Evolutionary conservation across 1,284 basidiomycete genomes (phyloP), one percentile per base, ranked within the genome.

Genomic region (Pisolithus thermaeus): DNA sequence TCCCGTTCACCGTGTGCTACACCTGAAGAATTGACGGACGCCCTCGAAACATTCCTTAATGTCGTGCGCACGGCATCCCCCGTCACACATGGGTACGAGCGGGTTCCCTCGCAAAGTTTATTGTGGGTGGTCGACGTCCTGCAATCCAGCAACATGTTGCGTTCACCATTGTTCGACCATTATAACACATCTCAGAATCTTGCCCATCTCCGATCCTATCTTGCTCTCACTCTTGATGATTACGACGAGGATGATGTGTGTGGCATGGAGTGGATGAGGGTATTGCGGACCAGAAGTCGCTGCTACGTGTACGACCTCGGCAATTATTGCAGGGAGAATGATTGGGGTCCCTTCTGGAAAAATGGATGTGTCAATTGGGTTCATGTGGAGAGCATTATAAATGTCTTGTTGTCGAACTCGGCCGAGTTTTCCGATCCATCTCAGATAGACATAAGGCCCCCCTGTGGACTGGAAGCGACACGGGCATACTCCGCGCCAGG

Each of bases 271-370:
- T 63, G 59, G n/a, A 60, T 75, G 42, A 60, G 58, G 30, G 52
- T 57, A 14, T 65, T 73, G 37, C 77, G 79, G 30, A 73, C 73
- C 38, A 59, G 59, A 41, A 79, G 78, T 53, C 72, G 85, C 28
- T 73, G 72, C 53, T 79, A 71, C 57, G 78, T 83, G 1, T 87
- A 87, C 63, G 75, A 84, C 61, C 71, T 86, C 46, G 72, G 76
- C n/a, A 77, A 81, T 58, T 86, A 86, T 59, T 61, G 58, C 36
- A 56, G 56, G 36, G 65, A 69, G 35, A 80, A 72, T 51, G 62
- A 68, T 25, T 86, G 78, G 77, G 84, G 83, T 2, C 83, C 85
- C 1, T 83, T 77, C 58, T 58, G 65, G 18, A 51, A 61, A 35
- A 65, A 69, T 25, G 68, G 70, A 14, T 51, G 61, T 16, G 74